Base-by-base conservation (phyloP, 2,329 filamentous ascomycete species). In the Cladosporium sp. region DNA sequence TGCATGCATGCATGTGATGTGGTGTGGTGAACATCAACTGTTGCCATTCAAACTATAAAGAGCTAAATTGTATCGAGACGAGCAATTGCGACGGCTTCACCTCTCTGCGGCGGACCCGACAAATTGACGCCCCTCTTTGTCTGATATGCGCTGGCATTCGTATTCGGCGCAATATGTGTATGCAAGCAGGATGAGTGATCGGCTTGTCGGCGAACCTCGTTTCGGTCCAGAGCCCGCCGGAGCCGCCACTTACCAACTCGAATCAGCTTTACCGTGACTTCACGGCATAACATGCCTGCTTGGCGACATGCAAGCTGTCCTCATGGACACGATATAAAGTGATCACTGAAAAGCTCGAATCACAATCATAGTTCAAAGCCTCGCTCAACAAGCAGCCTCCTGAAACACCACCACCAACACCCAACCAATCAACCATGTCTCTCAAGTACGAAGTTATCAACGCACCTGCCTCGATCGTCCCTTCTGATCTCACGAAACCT, bases 401-500 rank as follows among this genome's bases (percentile, higher is more conserved):
- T 25, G 20, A 10, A 7, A 22, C 15, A 13, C 5, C 45, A 48
- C 24, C 28, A 47, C 24, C 25, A 44, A 5, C 9, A 24, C 24
- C 9, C 39, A 34, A 19, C 24, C 34, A 34, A 17, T 19, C 17
- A 55, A 25, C 28, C 15, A 55, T 55, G 52, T 28, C 40, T 28
- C 52, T 47, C 39, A 42, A 28, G 5, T 57, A 44, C 45, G 54
- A 57, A 51, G 25, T 45, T 15, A 32, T 57, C 54, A 57, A 57
- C 39, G 36, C 45, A n/a, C 19, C 54, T 24, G 17, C 13, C 36
- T 50, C 45, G 45, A 44, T 39, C 37, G 13, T 58, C 22, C 56
- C 56, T 15, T 37, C 47, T 9, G 39, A 58, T 22, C 36, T 51
- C 10, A 34, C 44, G 36, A 36, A 54, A 35, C 55, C 39, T 25